Percentiles rank a stretch among this genome's conserved stretches.
Evolutionary conservation across 495 filamentous ascomycete genomes (phyloP).

Genomic region (Jackrogersella multiformis): DNA sequence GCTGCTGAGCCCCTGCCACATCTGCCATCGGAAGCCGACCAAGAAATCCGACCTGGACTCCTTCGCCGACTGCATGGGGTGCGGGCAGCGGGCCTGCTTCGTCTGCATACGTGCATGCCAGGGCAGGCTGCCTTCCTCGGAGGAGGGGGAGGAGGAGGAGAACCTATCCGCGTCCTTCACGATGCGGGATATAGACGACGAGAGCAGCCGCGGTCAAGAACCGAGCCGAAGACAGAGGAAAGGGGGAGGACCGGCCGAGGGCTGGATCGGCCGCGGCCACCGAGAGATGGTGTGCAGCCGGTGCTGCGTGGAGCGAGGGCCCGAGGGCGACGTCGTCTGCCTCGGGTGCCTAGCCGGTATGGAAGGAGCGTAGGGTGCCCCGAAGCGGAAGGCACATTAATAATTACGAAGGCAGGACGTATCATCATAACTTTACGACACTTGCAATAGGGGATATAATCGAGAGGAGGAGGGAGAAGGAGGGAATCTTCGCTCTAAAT

Average conservation of each 20-base stretch:
- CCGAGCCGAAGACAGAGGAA: slow-evolving; percentile 19
- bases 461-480: background rate
- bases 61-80: slow-evolving; percentile 58
- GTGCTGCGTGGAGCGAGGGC: slow-evolving; percentile 57
- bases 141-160: slow-evolving; percentile 32
- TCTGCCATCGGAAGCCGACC: slow-evolving; percentile 58
- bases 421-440: too few relatives aligned
- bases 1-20: slow-evolving; percentile 56
- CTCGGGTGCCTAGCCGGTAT: slow-evolving; percentile 56
- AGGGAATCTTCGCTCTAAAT: background rate
- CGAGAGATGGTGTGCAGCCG: slow-evolving; percentile 55
- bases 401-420: too few relatives aligned
- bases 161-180: slow-evolving; percentile 47
- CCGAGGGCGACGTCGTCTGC: slow-evolving; percentile 59
- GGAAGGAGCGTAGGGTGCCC: slow-evolving; percentile 45
- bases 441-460: background rate
- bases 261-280: slow-evolving; percentile 52
- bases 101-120: slow-evolving; percentile 59
- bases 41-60: slow-evolving; percentile 60
- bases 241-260: slow-evolving; percentile 21
- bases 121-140: slow-evolving; percentile 45
- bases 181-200: slow-evolving; percentile 53
- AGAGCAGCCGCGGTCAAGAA: background rate
- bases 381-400: background rate
- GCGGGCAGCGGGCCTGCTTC: slow-evolving; percentile 57